A percentile compares a stretch with the other conserved stretches of the same genome.
These are phyloP conservation scores for Pezicula neosporulosa DNA, from an alignment of 2,329 filamentous ascomycete genomes.

Conservation along the genomic window DNA sequence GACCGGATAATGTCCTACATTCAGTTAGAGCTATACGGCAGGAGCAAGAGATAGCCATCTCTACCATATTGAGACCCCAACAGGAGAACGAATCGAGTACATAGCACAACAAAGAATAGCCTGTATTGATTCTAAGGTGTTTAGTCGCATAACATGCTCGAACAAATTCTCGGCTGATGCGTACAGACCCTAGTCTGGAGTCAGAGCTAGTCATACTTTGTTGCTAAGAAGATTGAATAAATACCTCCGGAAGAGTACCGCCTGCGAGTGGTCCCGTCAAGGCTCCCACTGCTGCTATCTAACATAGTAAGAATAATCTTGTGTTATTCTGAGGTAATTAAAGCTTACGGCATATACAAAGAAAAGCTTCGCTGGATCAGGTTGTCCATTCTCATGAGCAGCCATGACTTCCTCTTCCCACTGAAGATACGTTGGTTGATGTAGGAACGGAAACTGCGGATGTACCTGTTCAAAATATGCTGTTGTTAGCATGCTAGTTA, in stretches of 20 bases:
- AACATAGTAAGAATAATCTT: background rate
- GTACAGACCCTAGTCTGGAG: constrained; percentile 18
- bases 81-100: constrained; percentile 19
- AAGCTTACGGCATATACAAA: constrained; percentile 20
- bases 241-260: background rate
- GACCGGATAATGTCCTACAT: constrained; percentile 27
- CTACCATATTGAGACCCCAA: constrained; percentile 23
- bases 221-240: constrained; percentile 20
- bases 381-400: background rate
- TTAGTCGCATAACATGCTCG: constrained; percentile 15
- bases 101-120: constrained; percentile 23
- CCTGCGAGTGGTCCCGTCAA: constrained; percentile 5
- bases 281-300: constrained; percentile 24
- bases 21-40: constrained; percentile 16
- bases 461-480: constrained; percentile 22
- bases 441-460: constrained; percentile 21
- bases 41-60: constrained; percentile 25
- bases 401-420: constrained; percentile 14
- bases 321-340: background rate
- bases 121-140: constrained; percentile 22
- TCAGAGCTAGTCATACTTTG: constrained; percentile 5
- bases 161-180: constrained; percentile 13
- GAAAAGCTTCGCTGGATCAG: constrained; percentile 11
- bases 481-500: constrained; percentile 4
- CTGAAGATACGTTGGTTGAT: constrained; percentile 16